Conservation (phyloP, 2,329 filamentous ascomycete species). For the Mycosphaerella arachidis region DNA sequence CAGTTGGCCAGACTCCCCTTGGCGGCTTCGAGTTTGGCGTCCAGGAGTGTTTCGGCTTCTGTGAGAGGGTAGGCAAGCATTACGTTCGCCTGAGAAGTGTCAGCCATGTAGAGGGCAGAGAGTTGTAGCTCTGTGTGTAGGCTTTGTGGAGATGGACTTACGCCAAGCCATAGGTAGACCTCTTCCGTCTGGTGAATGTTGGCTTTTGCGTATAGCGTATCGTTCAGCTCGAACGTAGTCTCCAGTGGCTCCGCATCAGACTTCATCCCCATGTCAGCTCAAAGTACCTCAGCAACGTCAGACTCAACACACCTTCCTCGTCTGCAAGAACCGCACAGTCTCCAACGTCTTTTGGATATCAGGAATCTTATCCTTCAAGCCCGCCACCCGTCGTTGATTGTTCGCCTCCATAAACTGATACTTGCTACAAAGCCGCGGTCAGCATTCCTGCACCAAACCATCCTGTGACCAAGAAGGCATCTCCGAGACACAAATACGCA, state of each 20-base stretch:
- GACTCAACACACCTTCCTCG: constrained; percentile 55
- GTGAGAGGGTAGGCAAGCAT: constrained; percentile 93
- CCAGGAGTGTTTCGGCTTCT: constrained; percentile 76
- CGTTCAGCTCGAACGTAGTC: constrained; percentile 93
- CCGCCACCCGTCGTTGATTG: constrained; percentile 73
- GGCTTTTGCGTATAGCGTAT: constrained; percentile 89
- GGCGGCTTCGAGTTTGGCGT: constrained; percentile 72
- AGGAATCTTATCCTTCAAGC: constrained; percentile 89
- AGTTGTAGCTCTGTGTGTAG: neutral
- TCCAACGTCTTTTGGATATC: constrained; percentile 96
- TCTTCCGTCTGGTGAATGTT: constrained; percentile 77
- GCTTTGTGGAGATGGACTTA: constrained; percentile 39
- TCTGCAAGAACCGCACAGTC: constrained; percentile 78
- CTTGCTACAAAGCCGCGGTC: constrained; percentile 58
- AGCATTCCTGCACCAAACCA: neutral
- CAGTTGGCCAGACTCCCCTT: constrained; percentile 79
- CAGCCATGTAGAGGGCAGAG: neutral
- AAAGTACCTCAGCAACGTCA: neutral
- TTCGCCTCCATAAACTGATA: constrained; percentile 99
- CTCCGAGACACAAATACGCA: constrained; percentile 39
- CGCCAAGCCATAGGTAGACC: constrained; percentile 95
- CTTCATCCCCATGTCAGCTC: constrained; percentile 22
- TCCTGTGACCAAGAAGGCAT: neutral
- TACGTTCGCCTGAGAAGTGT: constrained; percentile 68
- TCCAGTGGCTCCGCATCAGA: constrained; percentile 64